Base-by-base conservation (phyloP, 257 asterid species). In the Solanum dulcamara region DNA sequence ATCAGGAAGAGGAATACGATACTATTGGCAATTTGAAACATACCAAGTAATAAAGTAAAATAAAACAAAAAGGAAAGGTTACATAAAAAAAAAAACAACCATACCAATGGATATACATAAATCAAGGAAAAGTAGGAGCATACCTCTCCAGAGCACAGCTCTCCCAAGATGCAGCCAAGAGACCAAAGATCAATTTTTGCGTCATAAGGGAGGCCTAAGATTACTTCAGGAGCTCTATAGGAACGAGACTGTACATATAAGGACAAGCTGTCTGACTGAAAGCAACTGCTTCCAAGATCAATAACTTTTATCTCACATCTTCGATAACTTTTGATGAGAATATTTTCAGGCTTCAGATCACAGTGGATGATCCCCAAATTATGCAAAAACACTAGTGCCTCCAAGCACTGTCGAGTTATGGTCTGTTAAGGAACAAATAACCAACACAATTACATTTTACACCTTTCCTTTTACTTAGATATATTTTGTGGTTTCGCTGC, bases 281-380 rank as follows among this genome's bases (percentile, higher is more conserved):
- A 96, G 92, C 99, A 95, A 88, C 99, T 95, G 93, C 99, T 96
- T 84, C 99, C 99, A 59, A 96, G 98, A 91, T 96, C 99, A 68
- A 96, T 96, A 32, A 96, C 88, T 90, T 96, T 96, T 84, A 96
- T 91, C 90, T 96, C 97, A 79, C 98, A 96, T 89, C 91, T 92
- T 64, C 93, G 84, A 46, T 93, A 95, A 87, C 99, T 95, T 90
- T 94, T 95, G 84, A 96, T 91, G 87, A 96, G 93, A 90, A 96
- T 92, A 88, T 96, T 96, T 84, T 96, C 99, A 26, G 98, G 99
- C 94, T 96, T 96, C 72, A 96, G 92, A 89, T 96, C 99, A 86
- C 99, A 96, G 89, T 96, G 99, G 46, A 96, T 90, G 86, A 96
- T 92, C 81, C 98, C 99, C 91, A 95, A 88, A 85, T 87, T 94